Conservation (phyloP, 2,329 filamentous ascomycete species). For the Fusarium sarcochroum region DNA sequence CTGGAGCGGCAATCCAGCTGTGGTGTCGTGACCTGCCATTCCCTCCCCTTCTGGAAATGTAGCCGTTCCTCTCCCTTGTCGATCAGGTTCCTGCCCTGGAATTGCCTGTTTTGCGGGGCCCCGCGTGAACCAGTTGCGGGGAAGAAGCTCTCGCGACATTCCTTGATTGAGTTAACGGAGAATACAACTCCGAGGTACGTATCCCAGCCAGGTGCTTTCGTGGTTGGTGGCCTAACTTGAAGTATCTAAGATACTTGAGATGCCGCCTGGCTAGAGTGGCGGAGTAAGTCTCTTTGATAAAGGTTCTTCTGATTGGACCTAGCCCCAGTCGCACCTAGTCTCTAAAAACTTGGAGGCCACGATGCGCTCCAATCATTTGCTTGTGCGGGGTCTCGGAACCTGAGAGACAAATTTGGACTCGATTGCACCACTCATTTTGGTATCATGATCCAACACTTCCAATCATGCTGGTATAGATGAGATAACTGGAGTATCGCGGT, state of each 20-base stretch:
- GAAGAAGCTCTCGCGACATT: slow-evolving; percentile 2
- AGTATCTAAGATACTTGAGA: not conserved
- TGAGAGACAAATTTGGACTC: too few relatives aligned
- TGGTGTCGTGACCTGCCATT: slow-evolving; percentile 21
- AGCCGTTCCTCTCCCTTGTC: slow-evolving; percentile 7
- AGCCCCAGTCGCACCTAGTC: too few relatives aligned
- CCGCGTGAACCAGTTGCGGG: slow-evolving; percentile 23
- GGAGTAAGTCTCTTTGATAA: too few relatives aligned
- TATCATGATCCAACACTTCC: too few relatives aligned
- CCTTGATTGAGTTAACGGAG: slow-evolving; percentile 27
- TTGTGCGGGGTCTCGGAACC: too few relatives aligned
- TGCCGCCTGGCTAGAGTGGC: too few relatives aligned
- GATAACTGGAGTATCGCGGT: too few relatives aligned
- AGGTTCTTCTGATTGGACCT: too few relatives aligned
- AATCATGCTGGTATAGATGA: too few relatives aligned
- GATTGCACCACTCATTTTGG: too few relatives aligned
- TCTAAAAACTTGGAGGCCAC: too few relatives aligned
- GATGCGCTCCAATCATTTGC: too few relatives aligned
- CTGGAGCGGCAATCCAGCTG: slow-evolving; percentile 19
- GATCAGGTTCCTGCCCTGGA: not conserved
- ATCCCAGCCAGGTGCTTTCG: slow-evolving; percentile 13
- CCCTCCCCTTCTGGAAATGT: slow-evolving; percentile 14
- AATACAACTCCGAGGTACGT: slow-evolving; percentile 13
- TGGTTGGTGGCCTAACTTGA: slow-evolving; percentile 9
- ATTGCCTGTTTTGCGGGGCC: slow-evolving; percentile 26